Conservation (phyloP, 2,329 filamentous ascomycete species). For the Intubia oerlemansii region DNA sequence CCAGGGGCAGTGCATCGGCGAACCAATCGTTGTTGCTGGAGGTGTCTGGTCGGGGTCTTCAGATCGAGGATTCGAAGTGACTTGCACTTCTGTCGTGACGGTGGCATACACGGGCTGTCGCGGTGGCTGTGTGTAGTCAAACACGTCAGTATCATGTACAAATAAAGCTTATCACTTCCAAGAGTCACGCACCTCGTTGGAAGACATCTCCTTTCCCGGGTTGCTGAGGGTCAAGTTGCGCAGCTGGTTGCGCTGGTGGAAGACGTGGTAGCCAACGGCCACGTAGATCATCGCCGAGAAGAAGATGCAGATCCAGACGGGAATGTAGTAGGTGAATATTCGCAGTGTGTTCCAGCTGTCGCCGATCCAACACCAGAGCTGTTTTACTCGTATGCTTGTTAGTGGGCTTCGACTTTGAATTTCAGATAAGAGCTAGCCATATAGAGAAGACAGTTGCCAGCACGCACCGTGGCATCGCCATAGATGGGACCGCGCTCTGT, state of each 20-base stretch:
- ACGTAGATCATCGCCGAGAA: constrained; percentile 32
- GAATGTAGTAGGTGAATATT: constrained; percentile 39
- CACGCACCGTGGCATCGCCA: constrained; percentile 32
- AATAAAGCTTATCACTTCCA: no score
- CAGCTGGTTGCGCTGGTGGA: constrained; percentile 32
- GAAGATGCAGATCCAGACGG: constrained; percentile 37
- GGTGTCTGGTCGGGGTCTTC: constrained; percentile 2
- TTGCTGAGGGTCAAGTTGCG: constrained; percentile 30
- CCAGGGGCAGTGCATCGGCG: constrained; percentile 5
- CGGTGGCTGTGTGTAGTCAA: no score
- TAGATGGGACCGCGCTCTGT: constrained; percentile 21
- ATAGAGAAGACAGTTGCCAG: rapidly evolving
- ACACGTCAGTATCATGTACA: no score
- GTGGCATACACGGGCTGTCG: constrained; percentile 29
- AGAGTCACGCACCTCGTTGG: no score
- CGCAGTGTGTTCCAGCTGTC: constrained; percentile 30
- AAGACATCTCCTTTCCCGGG: no score
- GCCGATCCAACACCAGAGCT: constrained; percentile 44
- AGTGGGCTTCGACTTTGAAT: no score
- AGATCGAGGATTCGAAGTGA: constrained; percentile 15
- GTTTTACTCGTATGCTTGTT: no score
- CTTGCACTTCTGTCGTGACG: constrained; percentile 29
- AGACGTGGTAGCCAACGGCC: constrained; percentile 36
- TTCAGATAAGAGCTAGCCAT: no score
- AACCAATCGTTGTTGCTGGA: constrained; percentile 3